Percentiles rank a stretch among this genome's conserved stretches.
Evolutionary conservation across 768 basidiomycete genomes (phyloP).

Genomic region (Asterophora lycoperdoides): DNA sequence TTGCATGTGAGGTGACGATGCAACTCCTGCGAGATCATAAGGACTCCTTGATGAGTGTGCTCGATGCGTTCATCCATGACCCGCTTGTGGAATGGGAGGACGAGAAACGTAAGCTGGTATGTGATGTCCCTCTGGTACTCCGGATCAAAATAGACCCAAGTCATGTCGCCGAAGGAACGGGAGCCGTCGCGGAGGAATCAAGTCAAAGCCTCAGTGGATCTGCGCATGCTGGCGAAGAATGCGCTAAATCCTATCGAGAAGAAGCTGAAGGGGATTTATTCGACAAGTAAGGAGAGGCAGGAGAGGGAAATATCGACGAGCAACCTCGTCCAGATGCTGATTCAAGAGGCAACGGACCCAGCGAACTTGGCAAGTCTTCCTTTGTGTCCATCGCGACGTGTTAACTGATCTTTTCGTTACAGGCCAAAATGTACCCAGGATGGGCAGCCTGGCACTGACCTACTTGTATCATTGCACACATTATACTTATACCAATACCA

Average conservation of each 20-base stretch:
- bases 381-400: neutral
- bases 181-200: slow-evolving; percentile 37
- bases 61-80: slow-evolving; percentile 96
- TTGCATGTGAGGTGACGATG: slow-evolving; percentile 88
- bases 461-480: neutral
- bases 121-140: slow-evolving; percentile 7
- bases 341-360: slow-evolving; percentile 79
- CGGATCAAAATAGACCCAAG: neutral
- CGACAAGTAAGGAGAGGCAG: slow-evolving; percentile 45
- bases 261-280: slow-evolving; percentile 75
- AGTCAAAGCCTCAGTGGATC: slow-evolving; percentile 48
- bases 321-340: slow-evolving; percentile 87
- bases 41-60: slow-evolving; percentile 89
- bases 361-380: slow-evolving; percentile 52
- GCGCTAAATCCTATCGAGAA: slow-evolving; percentile 78
- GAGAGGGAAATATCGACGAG: slow-evolving; percentile 67
- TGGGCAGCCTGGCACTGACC: slow-evolving; percentile 80
- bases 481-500: neutral
- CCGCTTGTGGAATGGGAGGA: slow-evolving; percentile 96
- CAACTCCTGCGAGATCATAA: slow-evolving; percentile 84
- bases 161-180: slow-evolving; percentile 35
- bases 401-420: slow-evolving; percentile 12
- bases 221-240: slow-evolving; percentile 64
- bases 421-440: slow-evolving; percentile 90
- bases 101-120: slow-evolving; percentile 62